Evolutionary conservation across 768 basidiomycete genomes (phyloP), one percentile per base, ranked within the genome.

Genomic region (Trametes sanguinea): DNA sequence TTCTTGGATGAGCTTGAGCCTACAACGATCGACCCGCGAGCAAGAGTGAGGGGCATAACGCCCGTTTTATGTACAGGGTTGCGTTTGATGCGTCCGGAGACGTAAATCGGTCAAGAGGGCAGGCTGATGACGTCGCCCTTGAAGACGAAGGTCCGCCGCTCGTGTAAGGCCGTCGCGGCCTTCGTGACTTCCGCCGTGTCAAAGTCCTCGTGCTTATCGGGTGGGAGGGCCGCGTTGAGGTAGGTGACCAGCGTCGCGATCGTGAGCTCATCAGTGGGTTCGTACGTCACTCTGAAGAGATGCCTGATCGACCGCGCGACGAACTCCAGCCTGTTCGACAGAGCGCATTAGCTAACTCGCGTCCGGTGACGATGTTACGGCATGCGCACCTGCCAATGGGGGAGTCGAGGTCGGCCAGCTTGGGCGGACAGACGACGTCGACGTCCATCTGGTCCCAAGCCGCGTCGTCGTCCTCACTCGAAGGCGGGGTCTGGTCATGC

Each of bases 161-260:
- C 73, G 46, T 68, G 71, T 40, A 75, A 60, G n/a, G 70, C 66
- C 46, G 65, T 71, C 32, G 71, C 73, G 29, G 72, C 73, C 54
- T 70, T 71, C 30, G 69, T 73, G 16, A 92, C 88, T 74, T 92
- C 90, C 1, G 80, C 79, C 11, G 88, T 89, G 72, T 92, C 89
- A 63, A 89, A 92, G 65, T 92, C 89, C 75, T 91, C 89, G 69
- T 90, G 85, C 73, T 91, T 91, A 70, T 90, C 89, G 30, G 77
- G 78, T 3, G 90, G 90, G 76, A 91, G 83, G 4, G 88, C 88
- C 2, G 88, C 84, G 68, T 91, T 91, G 58, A 92, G 79, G 72
- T 89, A 90, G 3, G 85, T 81, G 37, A 92, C 75, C 29, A 92
- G 76, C 8, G 86, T 76, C 2, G 87, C 86, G 68, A 92, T 85